phyloP scores from a whole-genome alignment of 345 rosid species.

The Gossypium bickii region DNA sequence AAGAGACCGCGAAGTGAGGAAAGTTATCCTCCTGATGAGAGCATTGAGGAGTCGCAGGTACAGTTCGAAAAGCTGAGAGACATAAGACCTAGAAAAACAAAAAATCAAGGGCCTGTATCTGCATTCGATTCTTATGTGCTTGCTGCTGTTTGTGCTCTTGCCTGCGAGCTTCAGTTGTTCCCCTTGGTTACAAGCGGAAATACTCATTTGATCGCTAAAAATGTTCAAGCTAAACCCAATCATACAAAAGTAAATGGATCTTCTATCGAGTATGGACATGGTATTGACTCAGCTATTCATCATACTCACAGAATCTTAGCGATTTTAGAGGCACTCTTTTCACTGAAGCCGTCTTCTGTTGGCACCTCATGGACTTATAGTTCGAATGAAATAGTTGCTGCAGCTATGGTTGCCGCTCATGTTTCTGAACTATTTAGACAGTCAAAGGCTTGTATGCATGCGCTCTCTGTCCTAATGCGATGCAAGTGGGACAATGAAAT shows the following conservation, averaged over 20 bases:
- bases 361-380: conserved; percentile 95
- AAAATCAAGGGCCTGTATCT: conserved; percentile 89
- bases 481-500: conserved; percentile 94
- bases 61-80: conserved; percentile 36
- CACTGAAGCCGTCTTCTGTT: conserved; percentile 83
- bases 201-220: conserved; percentile 39
- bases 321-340: conserved; percentile 91
- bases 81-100: conserved; percentile 43
- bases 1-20: conserved; percentile 66
- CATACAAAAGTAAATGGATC: conserved; percentile 62
- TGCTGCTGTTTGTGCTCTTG: conserved; percentile 95
- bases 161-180: conserved; percentile 90
- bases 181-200: conserved; percentile 63
- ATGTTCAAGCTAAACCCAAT: conserved; percentile 33
- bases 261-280: conserved; percentile 44
- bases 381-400: conserved; percentile 94
- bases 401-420: conserved; percentile 99
- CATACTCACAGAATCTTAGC: conserved; percentile 88
- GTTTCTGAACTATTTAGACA: conserved; percentile 85
- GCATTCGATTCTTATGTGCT: conserved; percentile 96
- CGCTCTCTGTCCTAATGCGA: conserved; percentile 75
- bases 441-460: conserved; percentile 86
- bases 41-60: conserved; percentile 34
- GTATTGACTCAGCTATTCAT: conserved; percentile 68
- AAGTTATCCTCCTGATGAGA: conserved; percentile 33